Evolutionary conservation across 192 early-diverging fungal species (phyloP).

Genomic region (Coemansia sp.): DNA sequence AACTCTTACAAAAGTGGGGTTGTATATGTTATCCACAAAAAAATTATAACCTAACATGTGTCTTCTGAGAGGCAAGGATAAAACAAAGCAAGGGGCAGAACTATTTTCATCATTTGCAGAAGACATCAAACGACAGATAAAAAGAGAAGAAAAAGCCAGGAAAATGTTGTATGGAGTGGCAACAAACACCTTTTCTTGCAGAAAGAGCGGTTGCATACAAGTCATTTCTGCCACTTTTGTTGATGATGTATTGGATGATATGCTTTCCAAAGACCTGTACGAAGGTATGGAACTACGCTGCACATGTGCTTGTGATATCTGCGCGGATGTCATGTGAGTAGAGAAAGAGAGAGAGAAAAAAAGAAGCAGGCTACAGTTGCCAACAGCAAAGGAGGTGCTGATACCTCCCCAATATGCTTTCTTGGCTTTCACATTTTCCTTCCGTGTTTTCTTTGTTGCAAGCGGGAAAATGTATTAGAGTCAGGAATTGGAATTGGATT

Average conservation of each 20-base stretch:
- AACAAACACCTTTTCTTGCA: neutral
- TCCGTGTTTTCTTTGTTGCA: neutral
- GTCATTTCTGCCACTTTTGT: neutral
- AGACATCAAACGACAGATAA: neutral
- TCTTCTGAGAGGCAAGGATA: conserved; percentile 3
- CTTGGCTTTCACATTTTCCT: neutral
- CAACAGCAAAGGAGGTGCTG: neutral
- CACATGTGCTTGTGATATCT: conserved; percentile 11
- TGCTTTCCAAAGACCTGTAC: neutral
- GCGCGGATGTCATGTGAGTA: neutral
- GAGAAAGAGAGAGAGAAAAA: neutral
- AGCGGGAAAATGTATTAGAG: neutral
- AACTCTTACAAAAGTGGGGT: no score
- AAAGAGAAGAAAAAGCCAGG: neutral
- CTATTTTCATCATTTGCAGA: neutral
- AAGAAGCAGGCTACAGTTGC: neutral
- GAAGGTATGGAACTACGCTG: conserved; percentile 1
- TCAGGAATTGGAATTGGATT: neutral
- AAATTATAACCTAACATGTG: neutral
- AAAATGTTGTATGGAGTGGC: neutral
- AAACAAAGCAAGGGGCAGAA: neutral
- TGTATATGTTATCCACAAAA: neutral
- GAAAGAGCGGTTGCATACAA: neutral
- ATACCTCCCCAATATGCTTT: neutral
- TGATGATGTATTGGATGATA: neutral